phyloP scores from a whole-genome alignment of 2,329 filamentous ascomycete species.

The Aspergillus sp. region DNA sequence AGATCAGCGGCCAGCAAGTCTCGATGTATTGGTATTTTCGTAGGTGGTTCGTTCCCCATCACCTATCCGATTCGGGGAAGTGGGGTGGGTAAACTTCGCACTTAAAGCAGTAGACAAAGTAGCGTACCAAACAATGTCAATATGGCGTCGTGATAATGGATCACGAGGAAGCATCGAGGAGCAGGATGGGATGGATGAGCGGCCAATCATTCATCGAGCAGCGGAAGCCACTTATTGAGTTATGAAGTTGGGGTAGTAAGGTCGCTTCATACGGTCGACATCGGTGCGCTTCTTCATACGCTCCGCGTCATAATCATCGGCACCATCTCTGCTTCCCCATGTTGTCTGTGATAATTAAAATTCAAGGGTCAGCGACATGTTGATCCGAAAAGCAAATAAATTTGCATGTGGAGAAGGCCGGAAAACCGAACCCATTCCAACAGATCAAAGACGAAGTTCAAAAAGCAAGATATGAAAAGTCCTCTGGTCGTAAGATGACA shows the following conservation, averaged over 20 bases:
- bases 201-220: constrained; percentile 9
- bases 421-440: no score
- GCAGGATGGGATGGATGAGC: background rate
- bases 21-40: background rate
- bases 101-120: background rate
- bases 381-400: background rate
- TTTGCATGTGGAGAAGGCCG: no score
- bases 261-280: constrained; percentile 24
- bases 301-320: constrained; percentile 70
- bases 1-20: background rate
- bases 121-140: background rate
- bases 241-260: constrained; percentile 25
- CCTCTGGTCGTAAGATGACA: no score
- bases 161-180: no score
- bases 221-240: constrained; percentile 15
- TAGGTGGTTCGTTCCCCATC: background rate
- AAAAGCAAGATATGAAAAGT: no score
- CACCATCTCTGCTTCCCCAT: constrained; percentile 89
- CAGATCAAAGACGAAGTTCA: no score
- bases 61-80: background rate
- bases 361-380: constrained; percentile 11
- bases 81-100: background rate
- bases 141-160: background rate
- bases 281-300: constrained; percentile 49
- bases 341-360: constrained; percentile 57